Conservation (phyloP, 164 flowering plant genomes). For the Vitis rotundifolia region DNA sequence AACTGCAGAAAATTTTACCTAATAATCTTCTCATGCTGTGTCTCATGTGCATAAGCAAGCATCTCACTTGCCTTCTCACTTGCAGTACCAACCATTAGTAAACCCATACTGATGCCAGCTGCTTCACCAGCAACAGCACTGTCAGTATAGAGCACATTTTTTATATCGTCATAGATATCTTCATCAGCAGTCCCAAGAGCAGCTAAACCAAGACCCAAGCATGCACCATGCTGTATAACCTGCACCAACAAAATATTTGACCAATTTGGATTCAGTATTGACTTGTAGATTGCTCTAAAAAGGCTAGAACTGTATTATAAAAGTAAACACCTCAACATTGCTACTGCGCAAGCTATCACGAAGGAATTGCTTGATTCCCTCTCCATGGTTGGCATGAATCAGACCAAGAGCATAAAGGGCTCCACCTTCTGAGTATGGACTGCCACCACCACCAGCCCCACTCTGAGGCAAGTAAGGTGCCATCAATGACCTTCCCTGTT, state of each 20-base stretch:
- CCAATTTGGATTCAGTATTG: background rate
- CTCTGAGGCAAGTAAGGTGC: constrained; percentile 93
- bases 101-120: constrained; percentile 91
- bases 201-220: constrained; percentile 91
- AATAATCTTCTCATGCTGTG: constrained; percentile 93
- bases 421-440: constrained; percentile 96
- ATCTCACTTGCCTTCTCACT: constrained; percentile 91
- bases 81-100: constrained; percentile 96
- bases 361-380: constrained; percentile 89
- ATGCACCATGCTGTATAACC: constrained; percentile 97
- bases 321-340: constrained; percentile 67
- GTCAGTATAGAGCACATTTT: constrained; percentile 79
- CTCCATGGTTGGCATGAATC: constrained; percentile 97
- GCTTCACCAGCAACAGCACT: constrained; percentile 99
- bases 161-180: constrained; percentile 80
- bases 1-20: constrained; percentile 38
- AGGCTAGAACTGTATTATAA: background rate
- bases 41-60: constrained; percentile 95
- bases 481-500: constrained; percentile 92
- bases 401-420: constrained; percentile 91
- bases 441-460: constrained; percentile 84
- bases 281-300: background rate
- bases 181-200: constrained; percentile 93
- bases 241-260: constrained; percentile 24
- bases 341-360: constrained; percentile 83